phyloP scores from a whole-genome alignment of 768 basidiomycete species.

The Mycena belliarum region DNA sequence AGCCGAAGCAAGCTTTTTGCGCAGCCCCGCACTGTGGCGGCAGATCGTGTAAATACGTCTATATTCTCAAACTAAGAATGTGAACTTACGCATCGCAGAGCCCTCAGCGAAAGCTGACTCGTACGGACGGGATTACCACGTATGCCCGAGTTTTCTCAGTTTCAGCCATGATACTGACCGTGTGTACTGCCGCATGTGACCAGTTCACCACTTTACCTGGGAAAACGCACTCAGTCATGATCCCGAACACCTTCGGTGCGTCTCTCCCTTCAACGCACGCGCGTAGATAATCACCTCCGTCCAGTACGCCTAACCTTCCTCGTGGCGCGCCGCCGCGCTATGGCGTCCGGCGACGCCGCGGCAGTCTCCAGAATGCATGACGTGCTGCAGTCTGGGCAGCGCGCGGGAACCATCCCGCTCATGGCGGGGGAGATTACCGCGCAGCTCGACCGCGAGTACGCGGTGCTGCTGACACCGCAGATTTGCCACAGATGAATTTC shows the following conservation, averaged over 20 bases:
- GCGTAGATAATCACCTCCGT: not conserved
- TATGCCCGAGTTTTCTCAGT: not conserved
- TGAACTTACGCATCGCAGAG: too few species aligned
- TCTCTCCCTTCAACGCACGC: not conserved
- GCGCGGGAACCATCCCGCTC: not conserved
- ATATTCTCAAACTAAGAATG: too few species aligned
- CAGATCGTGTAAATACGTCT: not conserved
- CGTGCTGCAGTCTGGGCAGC: not conserved
- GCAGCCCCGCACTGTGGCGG: not conserved
- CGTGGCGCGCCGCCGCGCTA: constrained; percentile 10
- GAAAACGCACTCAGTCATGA: not conserved
- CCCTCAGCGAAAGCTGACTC: not conserved
- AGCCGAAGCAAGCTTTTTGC: not conserved
- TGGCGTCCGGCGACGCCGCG: not conserved
- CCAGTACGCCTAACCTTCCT: not conserved
- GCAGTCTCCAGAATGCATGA: not conserved
- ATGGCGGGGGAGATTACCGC: not conserved
- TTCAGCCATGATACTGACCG: too few species aligned
- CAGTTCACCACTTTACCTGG: not conserved
- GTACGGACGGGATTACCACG: not conserved
- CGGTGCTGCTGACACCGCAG: not conserved
- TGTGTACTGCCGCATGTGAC: too few species aligned
- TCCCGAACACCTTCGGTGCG: not conserved
- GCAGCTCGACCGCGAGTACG: constrained; percentile 10
- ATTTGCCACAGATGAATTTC: too few species aligned